Conservation (phyloP, 1,139 yeast species). For the Meyerozyma guilliermondii region DNA sequence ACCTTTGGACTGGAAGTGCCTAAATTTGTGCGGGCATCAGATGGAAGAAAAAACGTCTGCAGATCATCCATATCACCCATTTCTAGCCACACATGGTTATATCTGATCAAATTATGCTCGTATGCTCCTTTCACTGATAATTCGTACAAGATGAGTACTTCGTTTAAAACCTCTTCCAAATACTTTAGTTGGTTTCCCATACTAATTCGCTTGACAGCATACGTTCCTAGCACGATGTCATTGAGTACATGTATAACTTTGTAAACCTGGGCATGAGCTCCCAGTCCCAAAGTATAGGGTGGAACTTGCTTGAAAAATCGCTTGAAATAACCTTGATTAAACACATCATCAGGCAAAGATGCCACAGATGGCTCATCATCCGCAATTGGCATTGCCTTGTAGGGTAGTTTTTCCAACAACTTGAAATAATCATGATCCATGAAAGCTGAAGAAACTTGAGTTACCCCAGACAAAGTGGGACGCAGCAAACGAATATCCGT, state of each 20-base stretch:
- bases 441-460: conserved; percentile 14
- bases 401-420: conserved; percentile 27
- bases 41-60: conserved; percentile 24
- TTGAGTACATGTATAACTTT: conserved; percentile 77
- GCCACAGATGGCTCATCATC: conserved; percentile 1
- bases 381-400: conserved; percentile 2
- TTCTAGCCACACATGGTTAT: conserved; percentile 92
- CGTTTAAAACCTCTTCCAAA: conserved; percentile 66
- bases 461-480: not conserved
- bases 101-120: conserved; percentile 63
- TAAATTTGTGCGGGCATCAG: conserved; percentile 5
- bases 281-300: conserved; percentile 56
- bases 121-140: conserved; percentile 37
- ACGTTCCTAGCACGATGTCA: conserved; percentile 66
- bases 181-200: conserved; percentile 71
- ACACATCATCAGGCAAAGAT: conserved; percentile 34
- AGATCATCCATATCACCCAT: conserved; percentile 54
- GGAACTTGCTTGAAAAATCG: conserved; percentile 55
- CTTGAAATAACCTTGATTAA: conserved; percentile 70
- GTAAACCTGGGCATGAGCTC: conserved; percentile 80
- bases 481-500: not conserved
- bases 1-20: conserved; percentile 23
- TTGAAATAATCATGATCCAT: conserved; percentile 40
- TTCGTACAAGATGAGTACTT: conserved; percentile 62
- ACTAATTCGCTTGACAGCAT: conserved; percentile 80